phyloP scores from a whole-genome alignment of 1,139 yeast species.

The Debaryomyces singareniensis region DNA sequence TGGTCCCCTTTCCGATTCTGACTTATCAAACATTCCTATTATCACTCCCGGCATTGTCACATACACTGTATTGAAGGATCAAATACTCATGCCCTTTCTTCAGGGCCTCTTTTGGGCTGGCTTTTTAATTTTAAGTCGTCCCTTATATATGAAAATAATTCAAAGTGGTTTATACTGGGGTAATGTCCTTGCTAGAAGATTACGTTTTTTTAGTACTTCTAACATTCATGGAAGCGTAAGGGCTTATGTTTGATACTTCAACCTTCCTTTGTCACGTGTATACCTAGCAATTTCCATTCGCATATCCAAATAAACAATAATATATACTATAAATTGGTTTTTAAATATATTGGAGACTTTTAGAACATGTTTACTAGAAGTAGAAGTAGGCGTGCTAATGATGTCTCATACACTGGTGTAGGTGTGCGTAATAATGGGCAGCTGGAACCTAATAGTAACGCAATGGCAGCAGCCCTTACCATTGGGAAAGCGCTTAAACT shows the following conservation, averaged over 20 bases:
- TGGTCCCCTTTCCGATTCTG: too few species aligned
- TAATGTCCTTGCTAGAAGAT: slow-evolving; percentile 15
- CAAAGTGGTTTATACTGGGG: slow-evolving; percentile 29
- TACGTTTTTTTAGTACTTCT: slow-evolving; percentile 13
- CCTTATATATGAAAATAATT: slow-evolving; percentile 20
- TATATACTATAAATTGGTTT: too few species aligned
- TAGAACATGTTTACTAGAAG: slow-evolving; percentile 29
- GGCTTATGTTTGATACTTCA: not conserved
- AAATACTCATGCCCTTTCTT: slow-evolving; percentile 59
- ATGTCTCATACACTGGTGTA: slow-evolving; percentile 42
- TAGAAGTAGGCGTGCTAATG: slow-evolving; percentile 23
- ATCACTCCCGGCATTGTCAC: slow-evolving; percentile 44
- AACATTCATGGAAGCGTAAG: slow-evolving; percentile 9
- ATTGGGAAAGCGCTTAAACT: slow-evolving; percentile 31
- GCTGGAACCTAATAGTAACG: slow-evolving; percentile 31
- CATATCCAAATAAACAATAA: not conserved
- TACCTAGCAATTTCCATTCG: slow-evolving; percentile 1
- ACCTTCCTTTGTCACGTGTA: slow-evolving; percentile 4
- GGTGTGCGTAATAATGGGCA: slow-evolving; percentile 21
- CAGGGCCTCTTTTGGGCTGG: slow-evolving; percentile 41
- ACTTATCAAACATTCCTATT: slow-evolving; percentile 21
- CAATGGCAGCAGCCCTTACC: slow-evolving; percentile 43
- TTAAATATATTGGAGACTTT: too few species aligned
- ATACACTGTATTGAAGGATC: slow-evolving; percentile 57
- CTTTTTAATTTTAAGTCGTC: slow-evolving; percentile 24